phyloP scores from a whole-genome alignment of 1,284 basidiomycete species.

The Ustilago cynodontis region DNA sequence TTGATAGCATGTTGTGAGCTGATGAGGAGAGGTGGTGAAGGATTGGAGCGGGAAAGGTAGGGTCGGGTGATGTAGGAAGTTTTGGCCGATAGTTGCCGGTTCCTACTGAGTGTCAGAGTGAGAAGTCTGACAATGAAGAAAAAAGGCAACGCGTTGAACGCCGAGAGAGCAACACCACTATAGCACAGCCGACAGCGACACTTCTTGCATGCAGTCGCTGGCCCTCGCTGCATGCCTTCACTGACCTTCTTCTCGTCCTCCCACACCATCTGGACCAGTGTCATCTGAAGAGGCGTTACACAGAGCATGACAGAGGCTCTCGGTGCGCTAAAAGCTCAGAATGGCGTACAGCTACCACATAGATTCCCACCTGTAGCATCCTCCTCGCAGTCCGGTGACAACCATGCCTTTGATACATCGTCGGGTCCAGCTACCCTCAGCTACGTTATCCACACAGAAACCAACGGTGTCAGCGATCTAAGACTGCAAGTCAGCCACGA shows the following conservation, averaged over 20 bases:
- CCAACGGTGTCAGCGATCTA: conserved; percentile 30
- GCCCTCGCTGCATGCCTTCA: neutral
- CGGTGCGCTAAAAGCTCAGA: neutral
- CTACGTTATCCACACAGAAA: conserved; percentile 46
- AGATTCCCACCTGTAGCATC: conserved; percentile 12
- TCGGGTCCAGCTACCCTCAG: conserved; percentile 10
- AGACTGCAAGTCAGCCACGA: conserved; percentile 48
- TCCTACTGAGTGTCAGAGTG: neutral
- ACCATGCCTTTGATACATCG: neutral
- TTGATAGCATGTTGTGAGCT: neutral
- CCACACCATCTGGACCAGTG: neutral
- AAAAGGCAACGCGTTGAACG: neutral
- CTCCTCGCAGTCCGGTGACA: neutral
- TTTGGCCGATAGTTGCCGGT: neutral
- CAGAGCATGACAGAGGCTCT: conserved; percentile 5
- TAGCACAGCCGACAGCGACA: neutral
- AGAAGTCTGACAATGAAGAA: neutral
- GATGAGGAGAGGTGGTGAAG: neutral
- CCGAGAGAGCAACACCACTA: conserved; percentile 1
- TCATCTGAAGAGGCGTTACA: neutral
- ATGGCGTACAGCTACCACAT: neutral
- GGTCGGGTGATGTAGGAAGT: neutral
- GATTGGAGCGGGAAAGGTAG: neutral
- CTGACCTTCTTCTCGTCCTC: neutral
- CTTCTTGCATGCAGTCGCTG: neutral